Conservation (phyloP, 1,284 basidiomycete genomes). For the Leccinum olivaceoglutinosum region DNA sequence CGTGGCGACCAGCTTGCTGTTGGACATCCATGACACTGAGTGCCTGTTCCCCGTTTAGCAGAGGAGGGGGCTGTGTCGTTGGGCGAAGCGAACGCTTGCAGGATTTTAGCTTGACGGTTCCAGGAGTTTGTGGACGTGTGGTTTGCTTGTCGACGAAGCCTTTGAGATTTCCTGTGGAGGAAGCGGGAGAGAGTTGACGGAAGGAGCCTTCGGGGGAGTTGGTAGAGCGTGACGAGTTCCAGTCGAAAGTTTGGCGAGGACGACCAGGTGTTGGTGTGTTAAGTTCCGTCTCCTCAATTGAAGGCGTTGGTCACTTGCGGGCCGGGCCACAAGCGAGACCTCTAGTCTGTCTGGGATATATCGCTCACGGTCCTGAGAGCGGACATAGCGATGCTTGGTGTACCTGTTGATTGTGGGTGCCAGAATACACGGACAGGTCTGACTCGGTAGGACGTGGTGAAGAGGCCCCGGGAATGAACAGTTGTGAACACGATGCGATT, state of each 20-base stretch:
- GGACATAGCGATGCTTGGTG: conserved; percentile 18
- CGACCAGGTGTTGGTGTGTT: conserved; percentile 23
- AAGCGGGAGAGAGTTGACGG: conserved; percentile 32
- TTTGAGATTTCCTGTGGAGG: conserved; percentile 37
- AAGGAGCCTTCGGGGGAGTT: conserved; percentile 14
- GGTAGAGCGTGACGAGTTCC: conserved; percentile 19
- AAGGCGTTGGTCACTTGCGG: conserved; percentile 17
- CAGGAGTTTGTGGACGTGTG: not conserved
- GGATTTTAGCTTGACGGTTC: conserved; percentile 9
- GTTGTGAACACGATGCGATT: no score
- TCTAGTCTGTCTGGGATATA: conserved; percentile 28
- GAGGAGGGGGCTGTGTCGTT: conserved; percentile 17
- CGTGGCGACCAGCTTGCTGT: conserved; percentile 18
- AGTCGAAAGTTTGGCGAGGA: conserved; percentile 18
- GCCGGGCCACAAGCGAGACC: conserved; percentile 30
- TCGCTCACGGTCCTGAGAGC: conserved; percentile 27
- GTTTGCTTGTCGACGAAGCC: conserved; percentile 24
- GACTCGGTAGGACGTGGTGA: conserved; percentile 20
- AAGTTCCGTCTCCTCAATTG: conserved; percentile 22
- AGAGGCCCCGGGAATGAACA: conserved; percentile 9
- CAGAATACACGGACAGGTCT: conserved; percentile 12
- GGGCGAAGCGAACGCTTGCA: conserved; percentile 27
- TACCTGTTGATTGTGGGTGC: conserved; percentile 13
- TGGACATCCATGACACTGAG: conserved; percentile 10
- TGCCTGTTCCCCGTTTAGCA: conserved; percentile 19